Conservation (phyloP, 352 stramenopile species). For the Pythium phragmiticola region DNA sequence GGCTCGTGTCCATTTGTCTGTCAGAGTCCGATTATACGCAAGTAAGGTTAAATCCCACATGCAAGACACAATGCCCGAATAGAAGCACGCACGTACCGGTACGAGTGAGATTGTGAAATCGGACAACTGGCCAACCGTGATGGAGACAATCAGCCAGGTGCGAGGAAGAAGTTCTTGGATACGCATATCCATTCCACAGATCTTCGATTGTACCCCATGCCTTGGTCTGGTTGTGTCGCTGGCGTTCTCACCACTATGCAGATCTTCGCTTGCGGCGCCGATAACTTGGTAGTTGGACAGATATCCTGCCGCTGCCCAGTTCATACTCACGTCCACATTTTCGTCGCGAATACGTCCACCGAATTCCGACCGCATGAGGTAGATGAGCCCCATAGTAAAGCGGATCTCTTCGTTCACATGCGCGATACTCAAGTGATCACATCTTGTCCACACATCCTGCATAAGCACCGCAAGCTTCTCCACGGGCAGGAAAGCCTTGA, state of each 20-base stretch:
- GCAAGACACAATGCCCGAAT: not conserved
- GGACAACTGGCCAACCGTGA: slow-evolving; percentile 8
- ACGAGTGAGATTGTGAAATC: slow-evolving; percentile 23
- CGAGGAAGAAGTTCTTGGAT: not conserved
- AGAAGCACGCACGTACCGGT: slow-evolving; percentile 12
- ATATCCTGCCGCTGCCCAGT: slow-evolving; percentile 11
- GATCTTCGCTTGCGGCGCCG: not conserved
- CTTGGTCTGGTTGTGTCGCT: not conserved
- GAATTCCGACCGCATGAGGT: slow-evolving; percentile 39
- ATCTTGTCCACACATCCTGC: slow-evolving; percentile 43
- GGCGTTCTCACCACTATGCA: not conserved
- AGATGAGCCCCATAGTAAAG: slow-evolving; percentile 44
- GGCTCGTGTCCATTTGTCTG: slow-evolving; percentile 46
- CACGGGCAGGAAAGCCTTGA: slow-evolving; percentile 37
- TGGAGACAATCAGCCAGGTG: slow-evolving; percentile 21
- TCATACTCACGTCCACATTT: not conserved
- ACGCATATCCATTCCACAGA: not conserved
- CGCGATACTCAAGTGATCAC: slow-evolving; percentile 41
- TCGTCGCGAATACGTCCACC: slow-evolving; percentile 4
- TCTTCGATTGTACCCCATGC: not conserved
- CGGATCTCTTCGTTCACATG: slow-evolving; percentile 50
- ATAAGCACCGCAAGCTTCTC: slow-evolving; percentile 34
- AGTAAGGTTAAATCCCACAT: not conserved
- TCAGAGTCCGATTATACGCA: not conserved
- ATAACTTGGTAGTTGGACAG: slow-evolving; percentile 16